A percentile compares a stretch with the other conserved stretches of the same genome.
Evolutionary conservation across 164 flowering plant genomes (phyloP).

Genomic region (Annona cherimola): DNA sequence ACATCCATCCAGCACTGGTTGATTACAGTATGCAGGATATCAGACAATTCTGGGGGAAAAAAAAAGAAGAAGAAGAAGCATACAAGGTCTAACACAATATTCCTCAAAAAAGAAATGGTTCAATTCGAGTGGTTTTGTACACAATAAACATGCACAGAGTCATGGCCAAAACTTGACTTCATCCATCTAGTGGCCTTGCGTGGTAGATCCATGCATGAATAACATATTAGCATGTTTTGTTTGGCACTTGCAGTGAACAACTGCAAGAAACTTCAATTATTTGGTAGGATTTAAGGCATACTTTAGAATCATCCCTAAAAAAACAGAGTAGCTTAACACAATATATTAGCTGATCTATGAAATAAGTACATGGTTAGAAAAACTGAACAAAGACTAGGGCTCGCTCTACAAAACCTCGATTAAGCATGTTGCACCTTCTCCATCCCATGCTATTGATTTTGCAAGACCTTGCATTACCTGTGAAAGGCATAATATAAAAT

Average conservation of each 20-base stretch:
- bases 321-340: not conserved
- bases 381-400: not conserved
- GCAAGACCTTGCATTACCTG: constrained; percentile 99
- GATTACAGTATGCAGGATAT: not conserved
- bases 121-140: too few species aligned
- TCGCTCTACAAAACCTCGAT: constrained; percentile 54
- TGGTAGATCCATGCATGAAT: not conserved
- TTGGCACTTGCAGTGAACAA: not conserved
- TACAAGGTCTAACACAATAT: too few species aligned
- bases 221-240: not conserved
- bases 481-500: constrained; percentile 3
- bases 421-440: constrained; percentile 98
- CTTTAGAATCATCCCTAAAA: not conserved
- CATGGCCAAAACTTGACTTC: too few species aligned
- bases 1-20: constrained; percentile 5
- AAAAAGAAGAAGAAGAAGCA: too few species aligned
- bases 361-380: not conserved
- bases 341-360: not conserved
- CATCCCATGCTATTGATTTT: constrained; percentile 98
- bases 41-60: not conserved
- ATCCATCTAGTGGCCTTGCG: too few species aligned
- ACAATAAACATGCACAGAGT: too few species aligned
- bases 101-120: too few species aligned
- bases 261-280: not conserved
- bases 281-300: not conserved